Base-by-base conservation (phyloP, 2,329 filamentous ascomycete genomes). In the Colletotrichum lini region DNA sequence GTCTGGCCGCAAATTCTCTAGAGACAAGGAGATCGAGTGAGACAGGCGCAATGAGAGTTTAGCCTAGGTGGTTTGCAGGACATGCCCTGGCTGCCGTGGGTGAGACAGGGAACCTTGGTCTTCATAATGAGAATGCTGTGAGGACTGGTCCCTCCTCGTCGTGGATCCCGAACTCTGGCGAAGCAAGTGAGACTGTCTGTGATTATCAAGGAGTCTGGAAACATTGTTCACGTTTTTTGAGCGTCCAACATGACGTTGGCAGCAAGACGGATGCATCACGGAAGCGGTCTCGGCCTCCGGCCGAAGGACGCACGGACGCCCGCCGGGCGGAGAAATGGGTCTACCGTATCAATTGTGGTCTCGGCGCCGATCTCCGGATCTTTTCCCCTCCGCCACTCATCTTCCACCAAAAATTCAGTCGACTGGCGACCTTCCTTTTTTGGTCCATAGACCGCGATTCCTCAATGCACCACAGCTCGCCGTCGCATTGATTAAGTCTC, bases 351-450 rank as follows among this genome's bases (percentile, higher is more conserved):
- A 15, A 30, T 42, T 42, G 7, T 38, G 21, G 40, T 16, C 35
- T 42, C 60, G 66, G 66, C 60, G 49, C 66, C 54, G 61, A 16
- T 5, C 12, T 38, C 49, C 66, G 60, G 40, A 12, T 21, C 58
- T 3, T n/a, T 52, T 40, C 38, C 15, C n/a, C 44, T 30, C 42
- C 59, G 65, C 54, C 44, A 57, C 52, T 61, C 15, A 61, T 21
- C 26, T 40, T 49, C 23, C 18, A 9, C 13, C 40, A 35, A 10
- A 45, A 30, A 47, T 16, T 9, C 35, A 21, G 13, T 56, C 5
- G 26, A 45, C 35, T 53, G 47, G 15, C 44, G 59, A 61, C 66
- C 60, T 72, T 65, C 49, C 70, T 66, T 23, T 8, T 62, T 66
- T 66, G 40, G 60, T 50, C 35, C 49, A 18, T 56, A 26, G 54